Conservation (phyloP, 2,329 filamentous ascomycete genomes). For the Xylariaceae sp. region DNA sequence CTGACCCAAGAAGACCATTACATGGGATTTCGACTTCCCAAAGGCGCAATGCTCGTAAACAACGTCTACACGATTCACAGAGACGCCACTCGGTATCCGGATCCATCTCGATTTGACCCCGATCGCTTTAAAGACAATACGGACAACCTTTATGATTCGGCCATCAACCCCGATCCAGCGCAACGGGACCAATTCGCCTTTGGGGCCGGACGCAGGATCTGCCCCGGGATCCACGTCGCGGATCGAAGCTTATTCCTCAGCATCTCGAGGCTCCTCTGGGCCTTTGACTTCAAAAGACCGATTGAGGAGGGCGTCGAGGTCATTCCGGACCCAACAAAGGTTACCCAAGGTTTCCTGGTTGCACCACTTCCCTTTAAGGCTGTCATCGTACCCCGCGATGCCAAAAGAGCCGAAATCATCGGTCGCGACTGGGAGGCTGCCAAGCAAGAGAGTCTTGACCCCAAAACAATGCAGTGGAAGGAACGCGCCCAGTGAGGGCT, state of each 20-base stretch:
- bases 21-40: slow-evolving; percentile 41
- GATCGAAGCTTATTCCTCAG: slow-evolving; percentile 45
- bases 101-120: slow-evolving; percentile 40
- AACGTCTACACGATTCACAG: slow-evolving; percentile 45
- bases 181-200: slow-evolving; percentile 52
- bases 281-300: slow-evolving; percentile 34
- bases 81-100: slow-evolving; percentile 36
- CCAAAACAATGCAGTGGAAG: slow-evolving; percentile 11
- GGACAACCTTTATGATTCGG: slow-evolving; percentile 25
- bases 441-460: not conserved
- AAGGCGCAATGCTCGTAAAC: slow-evolving; percentile 41
- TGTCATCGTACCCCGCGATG: slow-evolving; percentile 12
- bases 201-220: slow-evolving; percentile 53
- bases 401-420: slow-evolving; percentile 6
- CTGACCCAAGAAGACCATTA: slow-evolving; percentile 41
- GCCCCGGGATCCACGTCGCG: slow-evolving; percentile 53
- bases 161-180: slow-evolving; percentile 32
- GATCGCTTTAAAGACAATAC: slow-evolving; percentile 23
- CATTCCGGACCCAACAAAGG: slow-evolving; percentile 8
- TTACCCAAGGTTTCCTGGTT: slow-evolving; percentile 12
- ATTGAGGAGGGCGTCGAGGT: slow-evolving; percentile 14
- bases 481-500: too few relatives aligned
- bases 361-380: slow-evolving; percentile 12
- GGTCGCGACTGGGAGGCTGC: slow-evolving; percentile 11
- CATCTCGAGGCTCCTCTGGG: slow-evolving; percentile 46